A percentile compares a stretch with the other conserved stretches of the same genome.
phyloP scores from a whole-genome alignment of 1,284 basidiomycete genomes.

The Apiotrichum siamense region DNA sequence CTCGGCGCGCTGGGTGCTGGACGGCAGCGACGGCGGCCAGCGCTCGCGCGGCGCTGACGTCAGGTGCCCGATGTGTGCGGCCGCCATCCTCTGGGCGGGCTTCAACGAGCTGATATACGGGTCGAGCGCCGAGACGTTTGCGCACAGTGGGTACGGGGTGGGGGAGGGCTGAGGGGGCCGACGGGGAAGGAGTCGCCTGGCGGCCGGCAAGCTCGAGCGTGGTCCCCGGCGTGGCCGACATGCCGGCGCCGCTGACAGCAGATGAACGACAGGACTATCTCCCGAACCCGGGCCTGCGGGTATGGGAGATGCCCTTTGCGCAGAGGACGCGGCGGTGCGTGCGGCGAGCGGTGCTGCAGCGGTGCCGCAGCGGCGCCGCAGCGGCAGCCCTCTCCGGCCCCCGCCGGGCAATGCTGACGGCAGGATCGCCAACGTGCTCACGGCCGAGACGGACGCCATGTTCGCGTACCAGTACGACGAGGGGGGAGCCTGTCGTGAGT shows the following conservation, averaged over 20 bases:
- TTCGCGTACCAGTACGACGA: conserved; percentile 30
- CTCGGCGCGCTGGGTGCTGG: too few relatives aligned
- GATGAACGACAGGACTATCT: conserved; percentile 23
- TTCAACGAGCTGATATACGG: conserved; percentile 34
- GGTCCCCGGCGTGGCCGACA: too few relatives aligned
- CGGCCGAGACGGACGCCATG: conserved; percentile 27
- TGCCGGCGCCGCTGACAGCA: conserved; percentile 8
- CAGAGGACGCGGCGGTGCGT: neutral
- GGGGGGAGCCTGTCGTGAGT: conserved; percentile 21
- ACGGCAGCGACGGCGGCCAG: too few relatives aligned
- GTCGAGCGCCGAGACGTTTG: conserved; percentile 23
- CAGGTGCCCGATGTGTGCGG: conserved; percentile 29
- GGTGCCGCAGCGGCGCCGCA: too few relatives aligned
- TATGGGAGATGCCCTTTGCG: conserved; percentile 23
- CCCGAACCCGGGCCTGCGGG: conserved; percentile 21
- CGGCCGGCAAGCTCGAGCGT: too few relatives aligned
- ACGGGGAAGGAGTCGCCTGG: too few relatives aligned
- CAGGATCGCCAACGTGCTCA: conserved; percentile 28
- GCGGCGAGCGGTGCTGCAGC: too few relatives aligned
- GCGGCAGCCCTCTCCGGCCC: too few relatives aligned
- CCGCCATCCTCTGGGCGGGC: conserved; percentile 27
- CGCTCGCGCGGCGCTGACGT: neutral
- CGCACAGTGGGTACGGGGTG: conserved; percentile 17
- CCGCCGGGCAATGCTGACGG: too few relatives aligned
- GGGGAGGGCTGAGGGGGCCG: too few relatives aligned